These are phyloP conservation scores for Hypoxylon sp. DNA, from an alignment of 2,329 filamentous ascomycete species.

Conservation along the genomic window DNA sequence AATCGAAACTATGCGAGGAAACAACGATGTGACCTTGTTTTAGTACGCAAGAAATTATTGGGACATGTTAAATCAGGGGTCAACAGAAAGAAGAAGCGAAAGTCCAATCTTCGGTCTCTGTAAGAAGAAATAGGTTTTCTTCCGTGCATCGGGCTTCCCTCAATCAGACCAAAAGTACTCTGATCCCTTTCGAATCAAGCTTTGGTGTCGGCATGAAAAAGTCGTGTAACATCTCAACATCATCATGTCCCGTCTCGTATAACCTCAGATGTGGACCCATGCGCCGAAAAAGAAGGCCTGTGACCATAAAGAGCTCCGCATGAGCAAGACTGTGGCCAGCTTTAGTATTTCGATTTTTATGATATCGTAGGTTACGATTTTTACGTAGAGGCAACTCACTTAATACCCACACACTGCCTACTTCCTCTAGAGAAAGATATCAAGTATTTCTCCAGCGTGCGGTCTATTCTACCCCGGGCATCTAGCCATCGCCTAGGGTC, in stretches of 20 bases:
- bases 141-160: neutral
- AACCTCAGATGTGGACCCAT: constrained; percentile 16
- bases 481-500: constrained; percentile 15
- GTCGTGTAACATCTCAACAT: constrained; percentile 21
- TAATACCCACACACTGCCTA: constrained; percentile 23
- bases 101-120: neutral
- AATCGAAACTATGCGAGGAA: too few relatives aligned
- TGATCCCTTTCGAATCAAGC: constrained; percentile 11
- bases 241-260: constrained; percentile 18
- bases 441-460: constrained; percentile 21
- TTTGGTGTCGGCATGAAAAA: constrained; percentile 3
- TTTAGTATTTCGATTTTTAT: neutral
- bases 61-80: neutral
- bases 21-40: too few relatives aligned
- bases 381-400: neutral
- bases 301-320: constrained; percentile 28
- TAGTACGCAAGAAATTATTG: too few relatives aligned
- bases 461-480: constrained; percentile 13
- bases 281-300: constrained; percentile 17
- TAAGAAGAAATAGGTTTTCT: neutral
- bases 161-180: constrained; percentile 4
- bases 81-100: neutral
- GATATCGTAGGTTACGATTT: too few relatives aligned
- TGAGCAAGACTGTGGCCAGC: constrained; percentile 14
- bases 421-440: constrained; percentile 22